These are phyloP conservation scores for Globisporangium alternatum DNA, from an alignment of 352 stramenopile genomes.

Conservation along the genomic window DNA sequence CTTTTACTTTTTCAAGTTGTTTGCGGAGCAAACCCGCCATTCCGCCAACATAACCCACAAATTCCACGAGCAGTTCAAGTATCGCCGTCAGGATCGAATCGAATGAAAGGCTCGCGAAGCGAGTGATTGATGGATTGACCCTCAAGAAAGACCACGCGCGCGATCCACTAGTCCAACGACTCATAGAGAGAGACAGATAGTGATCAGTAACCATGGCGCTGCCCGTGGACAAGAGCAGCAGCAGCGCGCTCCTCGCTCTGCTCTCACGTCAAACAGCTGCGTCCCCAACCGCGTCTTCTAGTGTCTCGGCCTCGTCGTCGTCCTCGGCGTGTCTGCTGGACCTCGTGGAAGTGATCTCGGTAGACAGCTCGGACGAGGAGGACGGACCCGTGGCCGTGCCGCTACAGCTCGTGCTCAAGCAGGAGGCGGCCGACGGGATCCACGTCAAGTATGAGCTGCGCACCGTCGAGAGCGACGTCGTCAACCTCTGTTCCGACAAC, in stretches of 20 bases:
- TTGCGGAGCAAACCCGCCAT: no score
- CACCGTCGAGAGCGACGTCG: background rate
- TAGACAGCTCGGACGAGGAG: constrained; percentile 15
- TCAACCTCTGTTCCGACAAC: background rate
- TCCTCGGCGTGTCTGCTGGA: constrained; percentile 2
- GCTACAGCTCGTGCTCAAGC: constrained; percentile 8
- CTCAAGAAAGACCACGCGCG: background rate
- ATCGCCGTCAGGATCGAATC: no score
- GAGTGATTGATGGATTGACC: background rate
- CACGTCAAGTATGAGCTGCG: constrained; percentile 9
- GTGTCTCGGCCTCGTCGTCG: background rate
- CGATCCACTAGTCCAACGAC: background rate
- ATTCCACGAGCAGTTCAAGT: no score
- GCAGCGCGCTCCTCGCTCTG: background rate
- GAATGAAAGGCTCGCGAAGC: background rate
- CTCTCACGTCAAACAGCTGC: background rate
- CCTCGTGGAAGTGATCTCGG: constrained; percentile 12
- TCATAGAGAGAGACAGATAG: background rate
- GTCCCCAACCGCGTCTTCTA: background rate
- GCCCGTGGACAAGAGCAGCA: background rate
- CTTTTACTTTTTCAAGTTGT: no score
- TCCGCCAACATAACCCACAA: background rate
- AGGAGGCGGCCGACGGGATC: background rate
- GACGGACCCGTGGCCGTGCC: background rate
- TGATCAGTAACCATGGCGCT: background rate